These are phyloP conservation scores for Crithidia mellificae DNA, from an alignment of 208 protist species.

Conservation along the genomic window DNA sequence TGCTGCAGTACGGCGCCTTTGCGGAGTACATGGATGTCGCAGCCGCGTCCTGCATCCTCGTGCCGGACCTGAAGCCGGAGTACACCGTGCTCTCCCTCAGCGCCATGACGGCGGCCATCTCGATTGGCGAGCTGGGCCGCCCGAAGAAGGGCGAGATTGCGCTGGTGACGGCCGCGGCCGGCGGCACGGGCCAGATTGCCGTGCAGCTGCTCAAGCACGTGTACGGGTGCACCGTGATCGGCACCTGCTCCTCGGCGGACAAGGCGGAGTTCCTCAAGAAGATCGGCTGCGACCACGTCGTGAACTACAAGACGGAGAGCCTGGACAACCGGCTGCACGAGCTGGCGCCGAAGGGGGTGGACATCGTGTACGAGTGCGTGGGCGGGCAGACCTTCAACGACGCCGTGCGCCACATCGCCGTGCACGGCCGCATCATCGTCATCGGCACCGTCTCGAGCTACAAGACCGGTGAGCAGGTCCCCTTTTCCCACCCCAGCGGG, in stretches of 20 bases:
- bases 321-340: conserved; percentile 46
- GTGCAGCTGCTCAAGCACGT: conserved; percentile 89
- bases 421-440: conserved; percentile 65
- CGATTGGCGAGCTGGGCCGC: conserved; percentile 52
- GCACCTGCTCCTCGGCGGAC: conserved; percentile 70
- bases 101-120: conserved; percentile 70
- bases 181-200: conserved; percentile 85
- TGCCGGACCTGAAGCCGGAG: conserved; percentile 49
- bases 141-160: conserved; percentile 57
- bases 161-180: conserved; percentile 83
- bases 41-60: conserved; percentile 30
- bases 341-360: conserved; percentile 71
- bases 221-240: conserved; percentile 84
- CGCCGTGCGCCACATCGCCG: conserved; percentile 63
- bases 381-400: conserved; percentile 79
- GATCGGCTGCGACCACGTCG: conserved; percentile 80
- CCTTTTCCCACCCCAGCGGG: conserved; percentile 28
- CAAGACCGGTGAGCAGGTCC: conserved; percentile 37
- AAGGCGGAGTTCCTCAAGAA: conserved; percentile 79
- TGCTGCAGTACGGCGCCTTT: conserved; percentile 58
- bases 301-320: conserved; percentile 83
- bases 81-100: conserved; percentile 36
- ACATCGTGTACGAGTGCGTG: conserved; percentile 87
- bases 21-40: conserved; percentile 40
- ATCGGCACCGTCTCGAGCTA: conserved; percentile 85